Percentiles rank a stretch among this genome's conserved stretches.
phyloP scores from a whole-genome alignment of 2,329 filamentous ascomycete genomes.

The Apiospora aurea region DNA sequence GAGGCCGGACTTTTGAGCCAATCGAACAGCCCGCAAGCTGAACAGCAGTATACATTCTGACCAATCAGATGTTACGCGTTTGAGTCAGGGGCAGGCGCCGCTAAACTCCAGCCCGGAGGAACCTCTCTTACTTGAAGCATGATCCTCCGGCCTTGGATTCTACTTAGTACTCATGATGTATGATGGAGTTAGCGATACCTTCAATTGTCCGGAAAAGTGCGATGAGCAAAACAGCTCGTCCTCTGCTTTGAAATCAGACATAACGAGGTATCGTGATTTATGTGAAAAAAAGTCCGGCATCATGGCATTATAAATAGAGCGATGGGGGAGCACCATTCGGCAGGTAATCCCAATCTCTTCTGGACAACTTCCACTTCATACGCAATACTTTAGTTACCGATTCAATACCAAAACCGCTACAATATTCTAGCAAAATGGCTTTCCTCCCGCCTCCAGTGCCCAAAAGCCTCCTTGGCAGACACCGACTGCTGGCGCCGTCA shows the following conservation, averaged over 20 bases:
- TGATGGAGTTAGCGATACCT: background rate
- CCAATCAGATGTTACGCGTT: background rate
- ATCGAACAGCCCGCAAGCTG: background rate
- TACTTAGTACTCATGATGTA: background rate
- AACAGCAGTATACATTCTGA: background rate
- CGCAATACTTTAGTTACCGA: background rate
- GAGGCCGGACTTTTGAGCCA: background rate
- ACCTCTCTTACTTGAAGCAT: background rate
- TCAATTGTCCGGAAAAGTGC: background rate
- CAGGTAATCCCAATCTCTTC: background rate
- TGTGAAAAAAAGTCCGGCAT: background rate
- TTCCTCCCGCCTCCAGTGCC: slow-evolving; percentile 17
- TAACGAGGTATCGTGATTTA: background rate
- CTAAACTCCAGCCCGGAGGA: background rate
- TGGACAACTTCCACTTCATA: background rate
- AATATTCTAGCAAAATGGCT: background rate
- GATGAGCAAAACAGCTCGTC: no score
- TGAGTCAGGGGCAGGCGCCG: background rate
- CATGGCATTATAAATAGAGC: background rate
- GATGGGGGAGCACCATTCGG: background rate
- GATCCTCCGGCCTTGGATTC: background rate
- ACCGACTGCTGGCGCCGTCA: slow-evolving; percentile 56
- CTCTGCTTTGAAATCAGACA: background rate
- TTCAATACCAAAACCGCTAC: background rate
- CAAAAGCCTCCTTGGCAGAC: slow-evolving; percentile 22